Percentiles rank a stretch among this genome's conserved stretches.
Evolutionary conservation across 1,139 yeast genomes (phyloP).

Genomic region (Diutina catenulata): DNA sequence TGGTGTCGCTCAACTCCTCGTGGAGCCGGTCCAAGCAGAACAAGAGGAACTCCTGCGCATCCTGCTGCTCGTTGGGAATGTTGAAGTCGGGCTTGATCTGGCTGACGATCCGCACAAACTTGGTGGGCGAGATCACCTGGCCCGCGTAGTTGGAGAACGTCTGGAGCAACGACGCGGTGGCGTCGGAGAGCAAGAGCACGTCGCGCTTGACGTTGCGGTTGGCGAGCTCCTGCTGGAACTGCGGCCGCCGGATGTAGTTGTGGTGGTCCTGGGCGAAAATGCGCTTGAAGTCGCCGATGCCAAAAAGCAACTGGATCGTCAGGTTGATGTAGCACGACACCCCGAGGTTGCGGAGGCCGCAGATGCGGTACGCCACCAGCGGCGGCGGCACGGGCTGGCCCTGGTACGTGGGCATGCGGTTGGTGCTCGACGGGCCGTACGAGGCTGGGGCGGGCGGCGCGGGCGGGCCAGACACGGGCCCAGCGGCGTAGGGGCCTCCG

Average conservation of each 20-base stretch:
- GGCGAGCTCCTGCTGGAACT: conserved; percentile 8
- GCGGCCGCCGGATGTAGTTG: conserved; percentile 19
- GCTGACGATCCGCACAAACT: conserved; percentile 44
- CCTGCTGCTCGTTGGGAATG: conserved; percentile 68
- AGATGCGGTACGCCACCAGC: conserved; percentile 35
- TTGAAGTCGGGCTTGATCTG: conserved; percentile 49
- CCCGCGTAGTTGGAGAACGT: conserved; percentile 46
- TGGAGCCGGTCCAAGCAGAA: conserved; percentile 57
- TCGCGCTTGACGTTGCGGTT: conserved; percentile 1
- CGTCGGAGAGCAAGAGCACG: conserved; percentile 25
- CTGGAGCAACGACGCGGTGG: conserved; percentile 27
- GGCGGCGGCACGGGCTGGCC: no score
- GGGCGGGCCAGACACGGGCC: not conserved
- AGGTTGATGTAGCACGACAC: conserved; percentile 67
- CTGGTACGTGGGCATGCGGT: no score
- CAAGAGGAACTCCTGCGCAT: conserved; percentile 63
- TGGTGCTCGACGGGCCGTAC: conserved; percentile 15
- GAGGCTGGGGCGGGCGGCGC: not conserved
- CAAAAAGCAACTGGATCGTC: conserved; percentile 55
- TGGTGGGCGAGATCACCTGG: conserved; percentile 51
- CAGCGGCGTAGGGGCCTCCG: not conserved
- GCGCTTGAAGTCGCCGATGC: conserved; percentile 30
- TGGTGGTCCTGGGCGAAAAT: conserved; percentile 23
- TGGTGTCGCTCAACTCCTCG: conserved; percentile 40
- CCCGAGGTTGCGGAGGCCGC: conserved; percentile 60